These are phyloP conservation scores for Aspergillus ustus DNA, from an alignment of 2,329 filamentous ascomycete species.

Conservation along the genomic window DNA sequence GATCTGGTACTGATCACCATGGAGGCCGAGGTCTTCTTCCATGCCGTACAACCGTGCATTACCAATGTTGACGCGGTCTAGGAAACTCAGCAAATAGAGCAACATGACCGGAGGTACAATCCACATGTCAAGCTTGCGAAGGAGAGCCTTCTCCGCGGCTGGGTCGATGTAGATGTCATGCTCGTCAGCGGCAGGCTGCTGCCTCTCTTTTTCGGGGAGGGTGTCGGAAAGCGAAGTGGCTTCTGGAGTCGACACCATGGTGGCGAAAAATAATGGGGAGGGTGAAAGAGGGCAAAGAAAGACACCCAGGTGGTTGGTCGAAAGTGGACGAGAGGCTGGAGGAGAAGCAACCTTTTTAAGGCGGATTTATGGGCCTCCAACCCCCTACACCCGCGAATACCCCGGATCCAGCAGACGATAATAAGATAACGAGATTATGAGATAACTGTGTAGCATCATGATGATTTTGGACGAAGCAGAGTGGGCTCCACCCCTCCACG, in stretches of 20 bases:
- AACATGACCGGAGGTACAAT: constrained; percentile 15
- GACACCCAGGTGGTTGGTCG: neutral
- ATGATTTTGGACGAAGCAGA: neutral
- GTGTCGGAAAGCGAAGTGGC: neutral
- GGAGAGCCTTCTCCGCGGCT: constrained; percentile 11
- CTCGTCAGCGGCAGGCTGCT: constrained; percentile 1
- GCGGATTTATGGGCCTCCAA: neutral
- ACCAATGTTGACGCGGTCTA: constrained; percentile 18
- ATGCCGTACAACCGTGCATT: constrained; percentile 13
- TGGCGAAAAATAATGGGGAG: neutral
- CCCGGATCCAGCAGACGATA: neutral
- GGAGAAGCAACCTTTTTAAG: neutral
- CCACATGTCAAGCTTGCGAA: constrained; percentile 16
- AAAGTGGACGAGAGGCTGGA: neutral
- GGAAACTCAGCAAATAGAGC: constrained; percentile 15
- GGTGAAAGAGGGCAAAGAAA: neutral
- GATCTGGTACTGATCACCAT: constrained; percentile 14
- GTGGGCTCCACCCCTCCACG: neutral
- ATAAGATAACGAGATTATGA: neutral
- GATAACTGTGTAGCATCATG: neutral
- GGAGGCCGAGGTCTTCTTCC: constrained; percentile 15
- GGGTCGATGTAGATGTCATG: constrained; percentile 20
- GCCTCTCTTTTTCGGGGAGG: constrained; percentile 6
- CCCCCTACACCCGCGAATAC: neutral
- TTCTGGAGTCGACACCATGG: neutral